phyloP scores from a whole-genome alignment of 352 stramenopile species.

The Globisporangium spiculum region DNA sequence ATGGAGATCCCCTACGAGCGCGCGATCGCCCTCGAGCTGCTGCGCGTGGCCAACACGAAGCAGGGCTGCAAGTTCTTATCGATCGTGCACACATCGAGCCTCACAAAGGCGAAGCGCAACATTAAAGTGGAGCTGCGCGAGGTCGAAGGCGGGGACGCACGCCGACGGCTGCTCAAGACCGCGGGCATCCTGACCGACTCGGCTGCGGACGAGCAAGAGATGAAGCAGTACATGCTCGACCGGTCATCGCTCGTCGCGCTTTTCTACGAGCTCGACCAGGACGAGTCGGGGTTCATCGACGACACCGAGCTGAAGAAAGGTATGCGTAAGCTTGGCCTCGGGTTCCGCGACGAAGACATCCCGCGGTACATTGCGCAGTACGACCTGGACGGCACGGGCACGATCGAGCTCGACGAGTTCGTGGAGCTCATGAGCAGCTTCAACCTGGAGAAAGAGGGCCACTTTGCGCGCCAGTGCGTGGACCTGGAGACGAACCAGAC shows the following conservation, averaged over 20 bases:
- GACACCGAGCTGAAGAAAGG: slow-evolving; percentile 48
- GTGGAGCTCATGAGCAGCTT: slow-evolving; percentile 75
- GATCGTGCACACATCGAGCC: slow-evolving; percentile 42
- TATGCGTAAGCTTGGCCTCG: slow-evolving; percentile 47
- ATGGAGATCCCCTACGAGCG: slow-evolving; percentile 76
- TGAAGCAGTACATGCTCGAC: slow-evolving; percentile 40
- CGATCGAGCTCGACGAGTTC: slow-evolving; percentile 77
- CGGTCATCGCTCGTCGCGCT: slow-evolving; percentile 43
- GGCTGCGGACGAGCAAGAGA: slow-evolving; percentile 24
- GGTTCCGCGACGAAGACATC: slow-evolving; percentile 62
- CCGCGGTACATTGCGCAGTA: slow-evolving; percentile 65
- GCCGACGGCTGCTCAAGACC: slow-evolving; percentile 58
- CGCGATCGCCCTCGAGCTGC: slow-evolving; percentile 63
- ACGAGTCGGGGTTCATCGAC: slow-evolving; percentile 68
- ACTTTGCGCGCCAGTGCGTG: slow-evolving; percentile 51
- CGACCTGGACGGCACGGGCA: slow-evolving; percentile 68
- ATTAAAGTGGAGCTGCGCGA: slow-evolving; percentile 71
- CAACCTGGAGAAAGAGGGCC: slow-evolving; percentile 36
- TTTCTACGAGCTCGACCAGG: slow-evolving; percentile 65
- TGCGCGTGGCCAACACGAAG: slow-evolving; percentile 69
- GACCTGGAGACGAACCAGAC: slow-evolving; percentile 56
- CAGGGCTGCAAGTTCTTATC: slow-evolving; percentile 83
- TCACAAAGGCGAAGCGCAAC: slow-evolving; percentile 40
- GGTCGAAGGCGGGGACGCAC: slow-evolving; percentile 33
- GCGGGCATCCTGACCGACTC: slow-evolving; percentile 57